Conservation (phyloP, 164 flowering plant genomes). For the Warburgia ugandensis region DNA sequence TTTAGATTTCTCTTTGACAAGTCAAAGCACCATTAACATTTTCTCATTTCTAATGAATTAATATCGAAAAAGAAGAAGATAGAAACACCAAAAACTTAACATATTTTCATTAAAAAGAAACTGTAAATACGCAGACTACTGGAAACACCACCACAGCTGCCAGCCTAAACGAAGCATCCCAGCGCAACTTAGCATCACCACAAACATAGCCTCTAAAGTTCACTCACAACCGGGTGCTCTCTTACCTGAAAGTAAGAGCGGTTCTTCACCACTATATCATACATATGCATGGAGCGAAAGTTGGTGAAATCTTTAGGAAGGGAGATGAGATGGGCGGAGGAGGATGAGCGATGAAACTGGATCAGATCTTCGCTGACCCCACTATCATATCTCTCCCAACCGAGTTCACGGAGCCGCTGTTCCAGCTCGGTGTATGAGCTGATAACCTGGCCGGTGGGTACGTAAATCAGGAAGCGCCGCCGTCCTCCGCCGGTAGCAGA, state of each 20-base stretch:
- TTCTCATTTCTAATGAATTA: no score
- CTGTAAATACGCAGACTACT: no score
- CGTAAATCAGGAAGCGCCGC: conserved; percentile 33
- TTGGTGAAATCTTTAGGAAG: conserved; percentile 32
- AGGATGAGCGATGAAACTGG: conserved; percentile 38
- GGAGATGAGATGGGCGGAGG: conserved; percentile 35
- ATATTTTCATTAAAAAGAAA: no score
- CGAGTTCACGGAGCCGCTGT: conserved; percentile 32
- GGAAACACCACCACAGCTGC: no score
- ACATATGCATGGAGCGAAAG: conserved; percentile 42
- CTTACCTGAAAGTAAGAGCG: conserved; percentile 49
- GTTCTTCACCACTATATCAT: conserved; percentile 58
- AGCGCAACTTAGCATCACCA: no score
- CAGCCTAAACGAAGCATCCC: no score
- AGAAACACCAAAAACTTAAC: no score
- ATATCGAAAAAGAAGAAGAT: no score
- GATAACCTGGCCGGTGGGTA: conserved; percentile 34
- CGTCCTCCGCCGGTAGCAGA: conserved; percentile 35
- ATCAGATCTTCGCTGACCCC: conserved; percentile 22
- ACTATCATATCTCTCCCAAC: conserved; percentile 40
- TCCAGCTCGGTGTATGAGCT: conserved; percentile 38
- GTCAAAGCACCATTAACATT: no score
- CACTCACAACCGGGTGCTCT: conserved; percentile 21
- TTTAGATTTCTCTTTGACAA: no score
- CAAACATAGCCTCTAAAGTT: no score